Evolutionary conservation across 2,329 filamentous ascomycete genomes (phyloP).

Genomic region (Penicillium sp.): DNA sequence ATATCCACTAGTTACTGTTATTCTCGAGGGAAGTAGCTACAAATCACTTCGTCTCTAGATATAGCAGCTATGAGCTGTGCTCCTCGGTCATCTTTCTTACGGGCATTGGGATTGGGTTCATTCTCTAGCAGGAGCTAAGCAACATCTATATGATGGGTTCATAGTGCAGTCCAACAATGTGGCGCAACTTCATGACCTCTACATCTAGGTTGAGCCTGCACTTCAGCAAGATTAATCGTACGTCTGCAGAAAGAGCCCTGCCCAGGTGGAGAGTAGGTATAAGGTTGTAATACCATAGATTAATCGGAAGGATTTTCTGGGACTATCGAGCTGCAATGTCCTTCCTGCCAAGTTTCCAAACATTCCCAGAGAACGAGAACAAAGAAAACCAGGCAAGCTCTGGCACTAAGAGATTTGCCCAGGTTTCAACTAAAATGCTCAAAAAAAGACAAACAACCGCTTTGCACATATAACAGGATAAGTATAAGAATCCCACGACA

Average conservation of each 20-base stretch:
- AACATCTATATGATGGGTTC: not conserved
- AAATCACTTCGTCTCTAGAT: no score
- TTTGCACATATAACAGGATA: conserved; percentile 26
- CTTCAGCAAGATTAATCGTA: not conserved
- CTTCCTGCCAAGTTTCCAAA: conserved; percentile 10
- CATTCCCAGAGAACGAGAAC: conserved; percentile 3
- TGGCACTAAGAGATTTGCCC: conserved; percentile 15
- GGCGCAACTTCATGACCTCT: not conserved
- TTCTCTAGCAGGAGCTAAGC: not conserved
- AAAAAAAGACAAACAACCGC: conserved; percentile 23
- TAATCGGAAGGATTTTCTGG: conserved; percentile 23
- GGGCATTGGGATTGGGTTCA: not conserved
- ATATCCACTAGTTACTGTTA: not conserved
- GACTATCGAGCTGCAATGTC: conserved; percentile 24
- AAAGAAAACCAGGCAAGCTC: conserved; percentile 16
- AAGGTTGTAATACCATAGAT: conserved; percentile 25
- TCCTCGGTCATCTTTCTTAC: not conserved
- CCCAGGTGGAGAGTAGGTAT: not conserved
- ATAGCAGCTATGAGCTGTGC: not conserved
- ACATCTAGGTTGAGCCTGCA: not conserved
- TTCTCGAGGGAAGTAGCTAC: not conserved
- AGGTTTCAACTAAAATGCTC: conserved; percentile 21
- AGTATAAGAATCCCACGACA: conserved; percentile 22
- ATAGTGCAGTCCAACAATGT: not conserved
- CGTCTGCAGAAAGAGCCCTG: not conserved